A percentile compares a stretch with the other conserved stretches of the same genome.
Conservation (phyloP, 345 rosid genomes). For the Alliaria petiolata region DNA sequence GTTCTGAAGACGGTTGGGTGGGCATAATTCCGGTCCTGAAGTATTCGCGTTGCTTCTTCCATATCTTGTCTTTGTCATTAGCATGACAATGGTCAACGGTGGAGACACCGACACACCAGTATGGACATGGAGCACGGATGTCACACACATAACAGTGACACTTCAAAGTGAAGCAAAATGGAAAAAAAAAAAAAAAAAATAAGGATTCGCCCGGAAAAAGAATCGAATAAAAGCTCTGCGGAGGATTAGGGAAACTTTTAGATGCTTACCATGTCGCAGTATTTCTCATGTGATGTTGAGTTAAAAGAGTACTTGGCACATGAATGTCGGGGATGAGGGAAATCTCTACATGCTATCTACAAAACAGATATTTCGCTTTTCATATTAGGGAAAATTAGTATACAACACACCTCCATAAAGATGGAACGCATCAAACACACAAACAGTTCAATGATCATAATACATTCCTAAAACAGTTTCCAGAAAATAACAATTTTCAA, state of each 20-base stretch:
- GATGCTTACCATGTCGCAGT: slow-evolving; percentile 61
- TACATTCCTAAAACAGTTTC: neutral
- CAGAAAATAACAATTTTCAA: neutral
- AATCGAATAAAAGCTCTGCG: neutral
- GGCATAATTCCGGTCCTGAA: slow-evolving; percentile 33
- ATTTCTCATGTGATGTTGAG: slow-evolving; percentile 48
- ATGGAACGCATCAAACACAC: too few relatives aligned
- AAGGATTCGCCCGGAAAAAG: neutral
- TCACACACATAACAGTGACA: slow-evolving; percentile 94
- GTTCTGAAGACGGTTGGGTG: slow-evolving; percentile 24
- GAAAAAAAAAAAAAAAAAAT: too few relatives aligned
- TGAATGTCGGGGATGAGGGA: slow-evolving; percentile 76
- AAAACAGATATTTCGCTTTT: neutral
- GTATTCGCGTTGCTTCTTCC: slow-evolving; percentile 57
- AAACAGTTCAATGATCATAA: neutral
- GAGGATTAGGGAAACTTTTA: neutral
- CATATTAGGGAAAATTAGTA: neutral
- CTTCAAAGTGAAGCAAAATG: slow-evolving; percentile 33
- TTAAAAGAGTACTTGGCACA: slow-evolving; percentile 63
- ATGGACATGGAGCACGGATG: slow-evolving; percentile 63
- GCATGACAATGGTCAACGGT: slow-evolving; percentile 77
- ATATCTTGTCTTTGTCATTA: slow-evolving; percentile 53
- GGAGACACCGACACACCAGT: slow-evolving; percentile 53
- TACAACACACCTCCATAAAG: slow-evolving; percentile 10
- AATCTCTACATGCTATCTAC: slow-evolving; percentile 94